phyloP scores from a whole-genome alignment of 2,329 filamentous ascomycete species.

The Exophiala sp. region DNA sequence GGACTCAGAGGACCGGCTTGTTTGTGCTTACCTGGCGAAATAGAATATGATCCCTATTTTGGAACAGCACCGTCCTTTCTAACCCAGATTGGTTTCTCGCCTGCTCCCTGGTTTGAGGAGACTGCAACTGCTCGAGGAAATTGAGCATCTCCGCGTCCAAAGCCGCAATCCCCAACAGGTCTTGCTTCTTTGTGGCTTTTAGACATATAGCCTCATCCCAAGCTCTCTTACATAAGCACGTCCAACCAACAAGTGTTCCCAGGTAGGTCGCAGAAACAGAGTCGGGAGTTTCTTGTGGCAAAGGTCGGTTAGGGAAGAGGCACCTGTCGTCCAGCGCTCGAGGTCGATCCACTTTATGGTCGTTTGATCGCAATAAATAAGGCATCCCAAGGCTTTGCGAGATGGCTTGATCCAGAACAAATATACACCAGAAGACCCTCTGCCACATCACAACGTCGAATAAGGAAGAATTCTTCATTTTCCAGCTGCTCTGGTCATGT shows the following conservation, averaged over 20 bases:
- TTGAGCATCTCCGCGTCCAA: too few species aligned
- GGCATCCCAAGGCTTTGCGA: background rate
- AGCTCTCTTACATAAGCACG: background rate
- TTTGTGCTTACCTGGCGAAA: background rate
- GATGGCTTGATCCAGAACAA: background rate
- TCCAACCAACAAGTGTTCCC: background rate
- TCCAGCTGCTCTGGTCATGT: too few species aligned
- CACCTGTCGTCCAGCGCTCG: background rate
- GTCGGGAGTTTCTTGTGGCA: background rate
- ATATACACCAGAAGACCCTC: background rate
- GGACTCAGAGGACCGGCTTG: background rate
- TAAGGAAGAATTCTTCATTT: too few species aligned
- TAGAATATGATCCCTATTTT: too few species aligned
- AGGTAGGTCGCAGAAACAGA: background rate
- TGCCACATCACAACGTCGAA: background rate
- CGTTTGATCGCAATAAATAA: background rate
- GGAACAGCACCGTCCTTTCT: too few species aligned
- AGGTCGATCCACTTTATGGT: background rate
- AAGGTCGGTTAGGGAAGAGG: background rate
- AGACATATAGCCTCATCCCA: background rate
- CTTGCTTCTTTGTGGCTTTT: too few species aligned
- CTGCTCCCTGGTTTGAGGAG: too few species aligned
- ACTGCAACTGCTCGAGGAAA: too few species aligned
- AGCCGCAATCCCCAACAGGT: too few species aligned
- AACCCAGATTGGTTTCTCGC: too few species aligned